phyloP scores from a whole-genome alignment of 345 rosid genomes.

The Cardiospermum halicacabum region DNA sequence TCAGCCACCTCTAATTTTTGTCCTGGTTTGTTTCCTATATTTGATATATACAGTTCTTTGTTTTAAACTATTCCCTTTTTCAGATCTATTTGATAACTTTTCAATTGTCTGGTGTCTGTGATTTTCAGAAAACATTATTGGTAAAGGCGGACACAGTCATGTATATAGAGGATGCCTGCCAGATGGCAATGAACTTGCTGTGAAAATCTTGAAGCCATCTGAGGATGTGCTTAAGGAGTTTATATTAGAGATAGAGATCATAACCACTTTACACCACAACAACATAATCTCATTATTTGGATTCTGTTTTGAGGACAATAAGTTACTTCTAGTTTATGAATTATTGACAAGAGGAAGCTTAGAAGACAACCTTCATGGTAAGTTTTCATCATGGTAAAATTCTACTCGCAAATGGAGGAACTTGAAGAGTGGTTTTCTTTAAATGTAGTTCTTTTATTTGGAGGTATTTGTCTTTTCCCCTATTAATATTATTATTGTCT shows the following conservation, averaged over 20 bases:
- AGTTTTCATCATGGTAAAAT: constrained; percentile 3
- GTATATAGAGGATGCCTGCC: constrained; percentile 81
- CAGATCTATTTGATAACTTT: constrained; percentile 3
- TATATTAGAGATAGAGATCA: constrained; percentile 69
- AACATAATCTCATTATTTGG: constrained; percentile 80
- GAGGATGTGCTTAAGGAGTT: constrained; percentile 62
- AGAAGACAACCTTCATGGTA: constrained; percentile 92
- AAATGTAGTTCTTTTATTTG: constrained; percentile 15
- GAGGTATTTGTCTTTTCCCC: too few relatives aligned
- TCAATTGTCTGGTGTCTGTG: constrained; percentile 6
- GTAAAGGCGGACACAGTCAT: constrained; percentile 90
- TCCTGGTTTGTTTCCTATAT: constrained; percentile 45
- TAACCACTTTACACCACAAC: constrained; percentile 70
- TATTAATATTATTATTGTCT: constrained; percentile 13
- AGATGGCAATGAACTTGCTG: constrained; percentile 89
- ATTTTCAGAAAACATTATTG: constrained; percentile 77
- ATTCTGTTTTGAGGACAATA: constrained; percentile 66
- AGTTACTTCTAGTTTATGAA: constrained; percentile 72
- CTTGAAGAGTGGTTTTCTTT: constrained; percentile 9
- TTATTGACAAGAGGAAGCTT: constrained; percentile 91
- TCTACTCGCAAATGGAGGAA: too few relatives aligned
- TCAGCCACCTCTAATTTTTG: constrained; percentile 63
- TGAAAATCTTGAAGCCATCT: constrained; percentile 80
- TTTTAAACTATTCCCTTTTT: constrained; percentile 9
- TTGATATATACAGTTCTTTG: constrained; percentile 7